Evolutionary conservation across 179 eudicot genomes (phyloP), one percentile per base, ranked within the genome.

Genomic region (Pouteria campechiana): DNA sequence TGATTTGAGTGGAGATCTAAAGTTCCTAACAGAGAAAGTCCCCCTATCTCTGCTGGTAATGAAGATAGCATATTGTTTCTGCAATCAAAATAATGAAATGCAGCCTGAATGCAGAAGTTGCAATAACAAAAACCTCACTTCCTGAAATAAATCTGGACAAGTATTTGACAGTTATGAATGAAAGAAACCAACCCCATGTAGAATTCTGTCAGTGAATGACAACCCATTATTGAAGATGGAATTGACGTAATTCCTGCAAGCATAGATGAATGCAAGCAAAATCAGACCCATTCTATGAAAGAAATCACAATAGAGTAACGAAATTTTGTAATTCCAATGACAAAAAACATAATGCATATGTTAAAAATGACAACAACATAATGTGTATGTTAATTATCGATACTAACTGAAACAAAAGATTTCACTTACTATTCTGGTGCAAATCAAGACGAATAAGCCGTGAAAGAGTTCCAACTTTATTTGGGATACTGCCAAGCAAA

Each of bases 1-100:
- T 79, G 81, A 57, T 90, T 90, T 51, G 98, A 90, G 52, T 72
- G 92, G 65, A 90, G 92, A 77, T 86, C 96, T 16, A 90, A 69
- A 34, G 84, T 78, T 61, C 98, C 94, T 44, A 90, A 54, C 17
- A 64, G 58, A 37, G 80, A 56, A 66, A 90, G 80, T 50, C 69
- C 75, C 46, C 96, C 85, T 21, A 87, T 58, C 72, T 77, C 94
- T 36, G 59, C 46, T 17, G 98, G 92, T 46, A 90, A 63, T 12
- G 92, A 74, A 37, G 82, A 54, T 63, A 90, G 37, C 50, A 57
- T 11, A 70, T 90, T 90, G 68, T 60, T 77, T 74, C 98, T 90
- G 60, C 39, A 37, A 33, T 37, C 44, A 38, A 30, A 48, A 57
- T 32, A 3, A 12, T 25, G 39, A 44, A 41, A 21, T 10, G 14